A percentile compares a stretch with the other conserved stretches of the same genome.
Evolutionary conservation across 106 monocot species (phyloP).

Genomic region (Ottelia alismoides): DNA sequence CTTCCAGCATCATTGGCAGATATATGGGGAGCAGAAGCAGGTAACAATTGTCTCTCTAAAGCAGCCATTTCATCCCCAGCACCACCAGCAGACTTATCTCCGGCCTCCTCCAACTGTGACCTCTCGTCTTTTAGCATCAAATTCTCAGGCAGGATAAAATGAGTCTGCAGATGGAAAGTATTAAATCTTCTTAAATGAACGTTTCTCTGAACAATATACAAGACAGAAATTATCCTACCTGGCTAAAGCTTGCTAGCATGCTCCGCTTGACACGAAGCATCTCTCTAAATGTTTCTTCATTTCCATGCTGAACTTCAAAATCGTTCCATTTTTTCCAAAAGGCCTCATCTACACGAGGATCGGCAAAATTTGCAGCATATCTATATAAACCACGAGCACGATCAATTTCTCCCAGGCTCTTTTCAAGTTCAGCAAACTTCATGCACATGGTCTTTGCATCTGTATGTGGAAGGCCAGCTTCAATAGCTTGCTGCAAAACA

Average conservation of each 20-base stretch:
- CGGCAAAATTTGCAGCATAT: slow-evolving; percentile 76
- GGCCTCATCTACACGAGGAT: slow-evolving; percentile 64
- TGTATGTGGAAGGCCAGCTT: slow-evolving; percentile 82
- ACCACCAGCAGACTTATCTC: slow-evolving; percentile 33
- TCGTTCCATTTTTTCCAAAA: slow-evolving; percentile 98
- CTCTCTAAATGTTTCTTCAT: slow-evolving; percentile 95
- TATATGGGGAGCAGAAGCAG: slow-evolving; percentile 9
- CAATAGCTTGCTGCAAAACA: slow-evolving; percentile 91
- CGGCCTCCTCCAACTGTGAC: slow-evolving; percentile 47
- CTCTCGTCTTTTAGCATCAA: slow-evolving; percentile 83
- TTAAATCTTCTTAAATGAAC: not conserved
- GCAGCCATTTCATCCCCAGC: slow-evolving; percentile 83
- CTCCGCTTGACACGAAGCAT: slow-evolving; percentile 89
- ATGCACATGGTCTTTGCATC: slow-evolving; percentile 83
- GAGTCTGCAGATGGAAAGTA: slow-evolving; percentile 46
- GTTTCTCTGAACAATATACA: not conserved
- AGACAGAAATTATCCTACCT: slow-evolving; percentile 31
- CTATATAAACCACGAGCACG: slow-evolving; percentile 80
- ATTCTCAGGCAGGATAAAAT: slow-evolving; percentile 82
- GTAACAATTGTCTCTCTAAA: slow-evolving; percentile 66
- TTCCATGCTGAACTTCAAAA: slow-evolving; percentile 93
- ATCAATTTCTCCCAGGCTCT: slow-evolving; percentile 87
- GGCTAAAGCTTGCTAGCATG: slow-evolving; percentile 83
- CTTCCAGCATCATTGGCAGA: slow-evolving; percentile 25
- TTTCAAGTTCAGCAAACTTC: slow-evolving; percentile 95